Percentiles rank a stretch among this genome's conserved stretches.
Evolutionary conservation across 2,329 filamentous ascomycete species (phyloP).

Genomic region (Tolypocladium nubicola): DNA sequence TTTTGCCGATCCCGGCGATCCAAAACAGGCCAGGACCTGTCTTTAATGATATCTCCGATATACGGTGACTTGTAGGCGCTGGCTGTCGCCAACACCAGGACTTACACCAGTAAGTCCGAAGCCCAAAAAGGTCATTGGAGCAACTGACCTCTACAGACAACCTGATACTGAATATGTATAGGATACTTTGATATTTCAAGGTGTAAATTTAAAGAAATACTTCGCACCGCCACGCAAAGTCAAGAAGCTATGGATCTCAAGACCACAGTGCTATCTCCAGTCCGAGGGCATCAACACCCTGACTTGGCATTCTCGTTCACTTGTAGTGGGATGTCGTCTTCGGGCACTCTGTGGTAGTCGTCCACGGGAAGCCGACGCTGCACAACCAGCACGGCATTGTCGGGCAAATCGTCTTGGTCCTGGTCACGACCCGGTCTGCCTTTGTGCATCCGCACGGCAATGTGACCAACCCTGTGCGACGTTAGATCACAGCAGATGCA

Average conservation of each 20-base stretch:
- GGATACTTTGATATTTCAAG: too few relatives aligned
- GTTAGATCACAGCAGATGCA: neutral
- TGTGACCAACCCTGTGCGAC: slow-evolving; percentile 5
- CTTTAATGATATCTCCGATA: neutral
- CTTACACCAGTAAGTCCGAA: neutral
- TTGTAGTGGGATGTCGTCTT: neutral
- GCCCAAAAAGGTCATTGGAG: too few relatives aligned
- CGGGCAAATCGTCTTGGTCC: slow-evolving; percentile 8
- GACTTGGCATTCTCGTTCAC: neutral
- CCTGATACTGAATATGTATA: too few relatives aligned
- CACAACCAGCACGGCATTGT: slow-evolving; percentile 6
- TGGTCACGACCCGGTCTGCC: slow-evolving; percentile 6
- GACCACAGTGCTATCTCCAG: neutral
- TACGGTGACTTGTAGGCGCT: neutral
- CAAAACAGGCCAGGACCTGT: neutral
- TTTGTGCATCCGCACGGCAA: slow-evolving; percentile 9
- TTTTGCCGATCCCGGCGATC: neutral
- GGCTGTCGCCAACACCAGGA: neutral
- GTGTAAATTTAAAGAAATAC: too few relatives aligned
- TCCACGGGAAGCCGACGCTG: slow-evolving; percentile 5
- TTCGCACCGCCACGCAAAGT: too few relatives aligned
- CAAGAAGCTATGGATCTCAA: neutral
- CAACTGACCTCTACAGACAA: too few relatives aligned
- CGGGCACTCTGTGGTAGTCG: slow-evolving; percentile 5
- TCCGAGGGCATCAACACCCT: neutral